A percentile compares a stretch with the other conserved stretches of the same genome.
Conservation (phyloP, 2,329 filamentous ascomycete genomes). For the Calonectria multiphialidica region DNA sequence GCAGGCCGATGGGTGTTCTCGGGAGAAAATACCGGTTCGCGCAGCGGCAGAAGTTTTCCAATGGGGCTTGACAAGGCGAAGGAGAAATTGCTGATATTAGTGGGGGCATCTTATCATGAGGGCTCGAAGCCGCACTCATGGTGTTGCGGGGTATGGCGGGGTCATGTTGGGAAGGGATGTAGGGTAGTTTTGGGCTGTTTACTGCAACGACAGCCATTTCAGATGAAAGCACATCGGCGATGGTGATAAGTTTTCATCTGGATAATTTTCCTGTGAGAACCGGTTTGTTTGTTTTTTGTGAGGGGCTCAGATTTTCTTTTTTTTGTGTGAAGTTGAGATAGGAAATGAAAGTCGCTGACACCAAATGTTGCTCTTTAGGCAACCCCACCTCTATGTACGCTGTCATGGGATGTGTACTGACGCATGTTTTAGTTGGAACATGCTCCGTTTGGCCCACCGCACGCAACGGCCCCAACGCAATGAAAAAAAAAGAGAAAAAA, state of each 20-base stretch:
- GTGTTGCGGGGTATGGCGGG: conserved; percentile 28
- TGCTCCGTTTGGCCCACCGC: not conserved
- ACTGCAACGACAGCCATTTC: not conserved
- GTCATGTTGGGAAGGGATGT: conserved; percentile 3
- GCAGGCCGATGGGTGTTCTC: not conserved
- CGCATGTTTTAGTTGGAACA: not conserved
- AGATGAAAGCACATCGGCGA: not conserved
- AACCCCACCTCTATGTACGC: not conserved
- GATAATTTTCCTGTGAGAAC: too few relatives aligned
- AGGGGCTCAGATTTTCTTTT: not conserved
- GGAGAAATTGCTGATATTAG: not conserved
- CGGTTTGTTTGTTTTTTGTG: too few relatives aligned
- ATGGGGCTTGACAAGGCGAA: conserved; percentile 1
- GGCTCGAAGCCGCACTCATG: conserved; percentile 12
- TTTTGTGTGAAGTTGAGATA: not conserved
- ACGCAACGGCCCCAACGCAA: not conserved
- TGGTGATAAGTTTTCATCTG: not conserved
- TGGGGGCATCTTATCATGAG: not conserved
- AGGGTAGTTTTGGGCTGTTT: conserved; percentile 7
- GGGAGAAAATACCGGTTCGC: not conserved
- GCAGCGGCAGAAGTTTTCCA: not conserved
- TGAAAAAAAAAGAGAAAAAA: not conserved
- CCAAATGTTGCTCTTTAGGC: not conserved
- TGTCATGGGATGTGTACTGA: not conserved
- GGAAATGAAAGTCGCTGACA: not conserved